Evolutionary conservation across 768 basidiomycete species (phyloP), one percentile per base, ranked within the genome.

Genomic region (Omphalotus guepiniiformis): DNA sequence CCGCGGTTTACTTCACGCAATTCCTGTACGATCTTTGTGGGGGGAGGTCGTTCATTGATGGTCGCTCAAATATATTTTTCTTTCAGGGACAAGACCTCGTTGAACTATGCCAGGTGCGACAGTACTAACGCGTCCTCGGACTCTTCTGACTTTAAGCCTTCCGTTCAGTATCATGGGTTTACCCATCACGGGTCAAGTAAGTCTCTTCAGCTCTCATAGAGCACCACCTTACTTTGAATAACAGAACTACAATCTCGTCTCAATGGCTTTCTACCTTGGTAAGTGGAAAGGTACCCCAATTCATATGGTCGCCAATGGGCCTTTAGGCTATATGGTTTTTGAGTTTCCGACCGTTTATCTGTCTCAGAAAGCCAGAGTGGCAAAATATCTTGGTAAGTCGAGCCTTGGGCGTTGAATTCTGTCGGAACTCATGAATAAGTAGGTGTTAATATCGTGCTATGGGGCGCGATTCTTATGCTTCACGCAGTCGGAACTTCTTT

Each of bases 291-390:
- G 43, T 47, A 25, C 18, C 12, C 37, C 25, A 22, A 2, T 34
- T 38, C n/a, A 13, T 3, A 27, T 39, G 27, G 23, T 12, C 7
- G 18, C 16, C 26, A 2, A 22, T 8, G 15, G 9, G 5, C 28
- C n/a, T 8, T 1, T 40, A 79, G 80, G 79, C 1, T 81, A 74
- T 53, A 63, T 83, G 13, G 61, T 75, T 29, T 83, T 74, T 70
- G 81, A 85, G 60, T 82, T 83, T 46, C 83, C 83, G 4, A 82
- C 80, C 0, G 75, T 79, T 8, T 83, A 82, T 55, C 75, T 83
- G 43, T 75, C 80, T 1, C 82, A 84, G 63, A 82, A 79, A 53
- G 63, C 76, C 8, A 63, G 78, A 18, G 58, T 79, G 13, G 81
- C 80, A 9, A 83, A 83, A 59, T 83, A 80, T 53, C 72, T 84